phyloP scores from a whole-genome alignment of 2,329 filamentous ascomycete genomes.

The Aureobasidium vineae region DNA sequence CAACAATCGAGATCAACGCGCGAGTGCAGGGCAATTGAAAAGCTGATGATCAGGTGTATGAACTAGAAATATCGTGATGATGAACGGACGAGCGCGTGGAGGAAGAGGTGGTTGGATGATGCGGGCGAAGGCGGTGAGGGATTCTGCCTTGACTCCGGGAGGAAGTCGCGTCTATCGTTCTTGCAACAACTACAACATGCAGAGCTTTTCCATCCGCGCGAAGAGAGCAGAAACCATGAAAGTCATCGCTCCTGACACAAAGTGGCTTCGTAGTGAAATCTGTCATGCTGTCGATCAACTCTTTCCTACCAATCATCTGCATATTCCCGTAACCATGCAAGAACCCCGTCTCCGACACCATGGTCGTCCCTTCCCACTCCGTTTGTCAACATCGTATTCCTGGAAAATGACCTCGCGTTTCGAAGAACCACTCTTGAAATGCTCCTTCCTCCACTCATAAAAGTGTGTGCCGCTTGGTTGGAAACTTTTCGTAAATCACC shows the following conservation, averaged over 20 bases:
- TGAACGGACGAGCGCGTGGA: not conserved
- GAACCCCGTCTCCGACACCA: not conserved
- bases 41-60: not conserved
- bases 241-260: not conserved
- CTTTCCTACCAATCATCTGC: not conserved
- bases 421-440: not conserved
- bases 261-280: too few species aligned
- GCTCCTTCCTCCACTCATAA: too few species aligned
- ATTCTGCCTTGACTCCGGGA: not conserved
- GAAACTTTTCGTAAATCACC: too few species aligned
- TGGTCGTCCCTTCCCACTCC: not conserved
- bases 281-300: not conserved
- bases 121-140: not conserved
- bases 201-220: not conserved
- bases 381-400: not conserved
- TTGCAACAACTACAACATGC: not conserved
- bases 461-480: not conserved
- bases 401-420: accelerated
- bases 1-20: too few species aligned
- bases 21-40: too few species aligned
- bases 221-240: not conserved
- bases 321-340: not conserved
- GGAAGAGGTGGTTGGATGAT: not conserved
- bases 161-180: not conserved
- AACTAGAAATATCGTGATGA: not conserved